Base-by-base conservation (phyloP, 2,329 filamentous ascomycete species). In the Talaromyces sp. region DNA sequence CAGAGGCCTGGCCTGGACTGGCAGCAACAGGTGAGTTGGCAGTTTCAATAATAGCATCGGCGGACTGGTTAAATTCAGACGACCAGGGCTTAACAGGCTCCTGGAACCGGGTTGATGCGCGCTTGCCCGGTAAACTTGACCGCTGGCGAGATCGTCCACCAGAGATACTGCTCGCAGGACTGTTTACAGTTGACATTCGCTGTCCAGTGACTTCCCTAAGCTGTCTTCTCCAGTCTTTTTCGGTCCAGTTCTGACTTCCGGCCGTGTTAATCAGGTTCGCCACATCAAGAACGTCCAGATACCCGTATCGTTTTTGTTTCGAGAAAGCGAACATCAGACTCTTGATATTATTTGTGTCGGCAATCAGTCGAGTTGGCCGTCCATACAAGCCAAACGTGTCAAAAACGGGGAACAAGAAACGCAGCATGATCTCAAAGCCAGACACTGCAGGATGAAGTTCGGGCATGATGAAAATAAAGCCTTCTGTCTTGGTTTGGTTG, bases 241-340 rank as follows among this genome's bases (percentile, higher is more conserved):
- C 95, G 51, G 81, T 87, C 92, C 93, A 97, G 26, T 76, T 80
- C 21, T 84, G 78, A 73, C 89, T 96, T 21, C 89, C 90, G 3
- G 91, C 84, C 3, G 88, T 88, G 64, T 89, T 82, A 63, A 99
- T 92, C 49, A 98, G 78, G 58, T 84, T 83, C 4, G 88, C 87
- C 17, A 98, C 90, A 71, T 99, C 95, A 59, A 93, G 77, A 38
- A 92, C 86, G 69, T 98, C 95, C 27, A 99, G 78, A 69, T 98
- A 98, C 0, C 93, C 93, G 69, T 96, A 96, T 65, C 90, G 85
- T 58, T 88, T 86, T 67, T 95, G 87, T 67, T 90, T 91, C 0
- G 95, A 93, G 88, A 99, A 96, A 6, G 93, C 95, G 74, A 98
- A 99, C 95, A 99, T 99, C 65, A 99, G 82, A 60, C 95, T 96